Percentiles rank a stretch among this genome's conserved stretches.
These are phyloP conservation scores for Penicillium daleae DNA, from an alignment of 495 filamentous ascomycete genomes.

Conservation along the genomic window DNA sequence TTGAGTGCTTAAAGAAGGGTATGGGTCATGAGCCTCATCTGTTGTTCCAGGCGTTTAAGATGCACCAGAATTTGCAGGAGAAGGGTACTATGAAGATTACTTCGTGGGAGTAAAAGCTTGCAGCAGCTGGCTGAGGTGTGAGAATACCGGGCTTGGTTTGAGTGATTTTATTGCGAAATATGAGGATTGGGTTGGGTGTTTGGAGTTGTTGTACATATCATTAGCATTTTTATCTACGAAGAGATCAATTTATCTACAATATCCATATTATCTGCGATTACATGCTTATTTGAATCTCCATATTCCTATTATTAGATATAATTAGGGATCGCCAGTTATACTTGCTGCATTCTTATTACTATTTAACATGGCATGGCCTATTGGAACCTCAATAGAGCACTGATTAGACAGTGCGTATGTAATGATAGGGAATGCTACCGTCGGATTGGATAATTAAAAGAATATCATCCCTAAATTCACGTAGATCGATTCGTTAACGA, in stretches of 20 bases:
- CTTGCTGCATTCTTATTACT: too few relatives aligned
- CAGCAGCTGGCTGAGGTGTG: neutral
- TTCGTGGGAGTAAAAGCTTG: constrained; percentile 50
- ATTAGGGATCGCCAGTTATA: too few relatives aligned
- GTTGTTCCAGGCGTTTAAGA: constrained; percentile 82
- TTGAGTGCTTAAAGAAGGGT: constrained; percentile 83
- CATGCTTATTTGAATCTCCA: neutral
- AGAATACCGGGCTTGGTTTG: constrained; percentile 32
- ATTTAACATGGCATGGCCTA: too few relatives aligned
- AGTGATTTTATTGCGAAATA: constrained; percentile 11
- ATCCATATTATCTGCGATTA: neutral
- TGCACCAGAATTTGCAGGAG: constrained; percentile 81
- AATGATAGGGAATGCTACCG: too few relatives aligned
- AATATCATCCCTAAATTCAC: too few relatives aligned
- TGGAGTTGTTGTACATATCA: constrained; percentile 27
- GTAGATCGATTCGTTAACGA: neutral
- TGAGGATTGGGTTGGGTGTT: neutral
- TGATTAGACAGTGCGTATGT: too few relatives aligned
- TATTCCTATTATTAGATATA: too few relatives aligned
- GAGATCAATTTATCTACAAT: neutral
- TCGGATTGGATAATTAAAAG: too few relatives aligned
- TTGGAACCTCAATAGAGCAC: too few relatives aligned
- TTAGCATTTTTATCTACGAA: constrained; percentile 5
- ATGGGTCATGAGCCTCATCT: constrained; percentile 91
- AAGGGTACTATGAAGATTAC: constrained; percentile 84